These are phyloP conservation scores for Colletotrichum paranaense DNA, from an alignment of 2,329 filamentous ascomycete species.

Conservation along the genomic window DNA sequence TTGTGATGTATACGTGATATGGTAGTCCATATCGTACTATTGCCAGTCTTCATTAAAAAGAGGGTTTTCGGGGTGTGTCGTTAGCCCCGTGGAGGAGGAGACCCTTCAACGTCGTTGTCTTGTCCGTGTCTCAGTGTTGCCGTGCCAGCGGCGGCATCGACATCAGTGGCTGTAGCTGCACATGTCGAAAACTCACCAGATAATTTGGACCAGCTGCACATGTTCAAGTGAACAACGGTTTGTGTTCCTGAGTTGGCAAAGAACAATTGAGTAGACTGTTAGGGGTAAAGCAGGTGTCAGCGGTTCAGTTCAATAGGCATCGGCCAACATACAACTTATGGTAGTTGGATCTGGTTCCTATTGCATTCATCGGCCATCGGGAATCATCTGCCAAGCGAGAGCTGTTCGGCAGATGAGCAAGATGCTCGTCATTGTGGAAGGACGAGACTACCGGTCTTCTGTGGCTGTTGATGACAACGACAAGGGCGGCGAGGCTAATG, in stretches of 20 bases:
- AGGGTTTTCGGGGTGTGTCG: neutral
- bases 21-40: neutral
- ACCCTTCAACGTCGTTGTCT: neutral
- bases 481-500: neutral
- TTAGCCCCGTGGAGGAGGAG: neutral
- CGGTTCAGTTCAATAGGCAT: neutral
- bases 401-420: neutral
- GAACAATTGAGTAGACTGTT: neutral
- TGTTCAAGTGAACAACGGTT: neutral
- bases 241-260: neutral
- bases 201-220: neutral
- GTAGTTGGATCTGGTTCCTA: neutral
- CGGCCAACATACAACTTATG: neutral
- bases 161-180: neutral
- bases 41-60: neutral
- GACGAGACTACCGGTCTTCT: neutral
- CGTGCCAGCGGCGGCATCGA: conserved; percentile 1
- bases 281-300: neutral
- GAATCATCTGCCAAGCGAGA: neutral
- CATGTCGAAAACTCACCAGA: neutral
- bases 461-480: neutral
- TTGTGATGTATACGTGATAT: neutral
- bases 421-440: neutral
- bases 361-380: neutral
- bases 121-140: neutral